Evolutionary conservation across 176 grass and related monocot species (phyloP).

Genomic region (Dendrocalamus sinicus): DNA sequence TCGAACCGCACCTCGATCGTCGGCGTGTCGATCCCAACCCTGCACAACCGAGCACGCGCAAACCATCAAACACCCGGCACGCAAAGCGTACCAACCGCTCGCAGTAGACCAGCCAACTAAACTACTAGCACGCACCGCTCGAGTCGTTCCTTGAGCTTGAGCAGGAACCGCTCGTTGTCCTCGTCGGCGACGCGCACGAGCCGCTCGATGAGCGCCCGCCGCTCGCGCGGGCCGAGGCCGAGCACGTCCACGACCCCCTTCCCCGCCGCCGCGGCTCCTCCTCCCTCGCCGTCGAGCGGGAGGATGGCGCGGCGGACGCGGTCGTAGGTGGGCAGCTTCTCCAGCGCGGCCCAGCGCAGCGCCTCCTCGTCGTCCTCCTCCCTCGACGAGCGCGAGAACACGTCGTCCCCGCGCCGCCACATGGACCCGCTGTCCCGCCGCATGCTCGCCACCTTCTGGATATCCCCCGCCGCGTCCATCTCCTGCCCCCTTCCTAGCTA

Average conservation of each 20-base stretch:
- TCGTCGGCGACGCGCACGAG: slow-evolving; percentile 79
- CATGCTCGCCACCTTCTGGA: slow-evolving; percentile 57
- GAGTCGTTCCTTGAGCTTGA: slow-evolving; percentile 88
- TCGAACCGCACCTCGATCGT: slow-evolving; percentile 90
- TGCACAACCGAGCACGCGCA: slow-evolving; percentile 37
- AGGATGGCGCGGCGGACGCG: slow-evolving; percentile 77
- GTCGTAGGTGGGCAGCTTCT: slow-evolving; percentile 85
- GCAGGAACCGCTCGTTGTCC: slow-evolving; percentile 85
- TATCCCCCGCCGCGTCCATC: slow-evolving; percentile 57
- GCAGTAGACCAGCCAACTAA: background rate
- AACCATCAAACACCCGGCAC: slow-evolving; percentile 34
- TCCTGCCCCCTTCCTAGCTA: background rate
- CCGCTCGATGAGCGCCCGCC: slow-evolving; percentile 61
- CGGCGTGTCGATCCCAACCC: slow-evolving; percentile 86
- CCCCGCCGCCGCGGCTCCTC: background rate
- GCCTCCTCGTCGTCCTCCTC: slow-evolving; percentile 94
- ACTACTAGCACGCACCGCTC: slow-evolving; percentile 50
- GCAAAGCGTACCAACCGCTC: background rate
- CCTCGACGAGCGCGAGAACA: slow-evolving; percentile 74
- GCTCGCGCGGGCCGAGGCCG: slow-evolving; percentile 51
- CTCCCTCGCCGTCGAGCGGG: background rate
- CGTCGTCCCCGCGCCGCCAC: slow-evolving; percentile 63
- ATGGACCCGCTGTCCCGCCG: slow-evolving; percentile 55
- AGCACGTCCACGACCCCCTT: slow-evolving; percentile 65
- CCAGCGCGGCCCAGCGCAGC: slow-evolving; percentile 82